phyloP scores from a whole-genome alignment of 352 stramenopile species.

The Pythium biforme region DNA sequence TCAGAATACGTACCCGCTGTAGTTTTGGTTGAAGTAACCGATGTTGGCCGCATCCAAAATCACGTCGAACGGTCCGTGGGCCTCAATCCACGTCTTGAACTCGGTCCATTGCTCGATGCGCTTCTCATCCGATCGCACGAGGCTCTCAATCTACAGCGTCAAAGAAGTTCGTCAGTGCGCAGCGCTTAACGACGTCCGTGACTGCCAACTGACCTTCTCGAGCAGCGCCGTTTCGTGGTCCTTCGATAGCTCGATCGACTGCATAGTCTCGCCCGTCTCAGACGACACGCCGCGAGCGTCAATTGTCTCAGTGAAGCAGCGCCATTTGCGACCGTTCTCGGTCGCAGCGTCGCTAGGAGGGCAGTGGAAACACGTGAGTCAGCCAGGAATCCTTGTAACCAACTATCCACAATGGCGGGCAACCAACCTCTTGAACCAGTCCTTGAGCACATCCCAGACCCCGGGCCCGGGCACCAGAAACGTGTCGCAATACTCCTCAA shows the following conservation, averaged over 20 bases:
- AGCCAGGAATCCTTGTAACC: not conserved
- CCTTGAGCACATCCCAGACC: constrained; percentile 64
- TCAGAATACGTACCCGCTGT: constrained; percentile 55
- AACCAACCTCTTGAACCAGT: constrained; percentile 67
- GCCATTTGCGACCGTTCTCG: constrained; percentile 61
- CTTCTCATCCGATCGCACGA: constrained; percentile 75
- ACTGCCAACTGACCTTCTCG: constrained; percentile 44
- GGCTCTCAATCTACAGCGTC: constrained; percentile 61
- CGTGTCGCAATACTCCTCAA: constrained; percentile 60
- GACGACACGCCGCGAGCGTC: constrained; percentile 56
- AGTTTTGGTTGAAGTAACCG: constrained; percentile 98
- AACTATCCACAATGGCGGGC: not conserved
- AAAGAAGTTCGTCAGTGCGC: not conserved
- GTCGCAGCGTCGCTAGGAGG: constrained; percentile 51
- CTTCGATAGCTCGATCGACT: constrained; percentile 62
- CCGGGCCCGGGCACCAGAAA: constrained; percentile 45
- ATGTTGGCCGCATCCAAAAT: constrained; percentile 98
- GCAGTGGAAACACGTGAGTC: not conserved
- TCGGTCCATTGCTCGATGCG: constrained; percentile 70
- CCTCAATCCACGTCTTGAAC: constrained; percentile 80
- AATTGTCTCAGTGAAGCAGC: constrained; percentile 49
- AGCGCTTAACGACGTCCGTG: not conserved
- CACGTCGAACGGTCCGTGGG: constrained; percentile 86
- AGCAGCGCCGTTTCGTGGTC: constrained; percentile 48
- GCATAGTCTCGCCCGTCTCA: constrained; percentile 52